Base-by-base conservation (phyloP, 1,284 basidiomycete species). In the Lignosus rhinocerotis region DNA sequence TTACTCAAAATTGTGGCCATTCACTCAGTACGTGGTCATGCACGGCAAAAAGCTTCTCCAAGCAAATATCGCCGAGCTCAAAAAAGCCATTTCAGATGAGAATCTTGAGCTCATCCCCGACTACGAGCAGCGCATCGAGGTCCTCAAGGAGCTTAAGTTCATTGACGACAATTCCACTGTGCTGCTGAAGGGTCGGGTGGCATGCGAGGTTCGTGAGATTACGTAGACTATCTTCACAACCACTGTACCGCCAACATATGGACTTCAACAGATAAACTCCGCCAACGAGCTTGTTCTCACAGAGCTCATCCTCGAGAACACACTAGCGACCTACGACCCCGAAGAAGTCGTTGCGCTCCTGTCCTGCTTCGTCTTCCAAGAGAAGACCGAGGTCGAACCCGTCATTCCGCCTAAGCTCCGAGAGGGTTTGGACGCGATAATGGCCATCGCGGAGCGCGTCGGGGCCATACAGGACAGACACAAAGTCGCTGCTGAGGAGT, bases 331-430 rank as follows among this genome's bases (percentile, higher is more conserved):
- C 17, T 98, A 94, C 73, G 92, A 94, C 51, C 93, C 97, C 0
- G 94, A 95, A 73, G 96, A 99, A 75, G 93, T 96, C 43, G 96
- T 98, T n/a, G 96, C 97, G 0, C 82, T 99, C 33, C 82, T 99
- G 2, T 98, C 96, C 5, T 92, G 92, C 68, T 98, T 99, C 70
- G 88, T 99, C 32, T 98, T 98, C 74, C 95, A 98, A 71, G 97
- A 99, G 70, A 98, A 98, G 78, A 94, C 94, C 11, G 93, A 96
- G 17, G 79, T 86, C 6, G 90, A 96, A 67, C 95, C 96, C 16
- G 75, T 82, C 6, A 81, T 98, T 45, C 85, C 92, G 1, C 82
- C 86, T 6, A 90, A 87, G 68, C 80, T 99, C 14, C 81, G 90
- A 72, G 81, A 85, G 67, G 97, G 96, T 8, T 82, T 91, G 48